A percentile compares a stretch with the other conserved stretches of the same genome.
Evolutionary conservation across 495 filamentous ascomycete genomes (phyloP).

Genomic region (Lepidopterella palustris): DNA sequence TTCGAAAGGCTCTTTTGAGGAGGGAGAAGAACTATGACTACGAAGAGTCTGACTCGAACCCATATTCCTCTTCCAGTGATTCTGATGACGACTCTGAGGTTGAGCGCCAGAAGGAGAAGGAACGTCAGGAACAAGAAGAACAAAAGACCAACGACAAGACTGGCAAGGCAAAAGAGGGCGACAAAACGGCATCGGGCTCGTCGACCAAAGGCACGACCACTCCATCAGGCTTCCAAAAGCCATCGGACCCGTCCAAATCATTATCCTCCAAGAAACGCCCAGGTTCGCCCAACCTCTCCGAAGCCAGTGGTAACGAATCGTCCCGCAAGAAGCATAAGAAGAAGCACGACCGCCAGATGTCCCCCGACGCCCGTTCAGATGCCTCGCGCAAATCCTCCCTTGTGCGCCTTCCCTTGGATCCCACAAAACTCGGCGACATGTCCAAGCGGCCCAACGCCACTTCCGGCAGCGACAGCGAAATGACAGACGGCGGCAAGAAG

Average conservation of each 20-base stretch:
- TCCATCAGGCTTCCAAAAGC: slow-evolving; percentile 55
- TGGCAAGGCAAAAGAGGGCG: slow-evolving; percentile 40
- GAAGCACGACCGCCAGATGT: slow-evolving; percentile 54
- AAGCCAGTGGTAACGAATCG: slow-evolving; percentile 85
- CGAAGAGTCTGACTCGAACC: slow-evolving; percentile 69
- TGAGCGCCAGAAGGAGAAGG: slow-evolving; percentile 39
- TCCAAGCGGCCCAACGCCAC: slow-evolving; percentile 47
- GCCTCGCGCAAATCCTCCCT: slow-evolving; percentile 39
- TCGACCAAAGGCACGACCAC: slow-evolving; percentile 67
- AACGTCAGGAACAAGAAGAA: slow-evolving; percentile 61
- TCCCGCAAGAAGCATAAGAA: slow-evolving; percentile 84
- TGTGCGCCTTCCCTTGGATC: slow-evolving; percentile 35
- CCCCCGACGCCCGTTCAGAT: slow-evolving; percentile 39
- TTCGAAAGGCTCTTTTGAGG: slow-evolving; percentile 71
- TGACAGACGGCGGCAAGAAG: slow-evolving; percentile 59
- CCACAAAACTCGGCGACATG: slow-evolving; percentile 38
- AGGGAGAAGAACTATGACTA: slow-evolving; percentile 81
- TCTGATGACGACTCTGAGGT: slow-evolving; percentile 24
- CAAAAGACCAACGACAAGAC: slow-evolving; percentile 60
- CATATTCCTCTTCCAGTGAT: slow-evolving; percentile 51
- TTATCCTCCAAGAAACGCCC: slow-evolving; percentile 67
- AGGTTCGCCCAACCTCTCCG: slow-evolving; percentile 79
- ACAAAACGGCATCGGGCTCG: slow-evolving; percentile 24
- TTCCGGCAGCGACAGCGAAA: slow-evolving; percentile 75
- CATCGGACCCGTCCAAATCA: slow-evolving; percentile 38